These are phyloP conservation scores for Lentinula sp. DNA, from an alignment of 768 basidiomycete genomes.

Conservation along the genomic window DNA sequence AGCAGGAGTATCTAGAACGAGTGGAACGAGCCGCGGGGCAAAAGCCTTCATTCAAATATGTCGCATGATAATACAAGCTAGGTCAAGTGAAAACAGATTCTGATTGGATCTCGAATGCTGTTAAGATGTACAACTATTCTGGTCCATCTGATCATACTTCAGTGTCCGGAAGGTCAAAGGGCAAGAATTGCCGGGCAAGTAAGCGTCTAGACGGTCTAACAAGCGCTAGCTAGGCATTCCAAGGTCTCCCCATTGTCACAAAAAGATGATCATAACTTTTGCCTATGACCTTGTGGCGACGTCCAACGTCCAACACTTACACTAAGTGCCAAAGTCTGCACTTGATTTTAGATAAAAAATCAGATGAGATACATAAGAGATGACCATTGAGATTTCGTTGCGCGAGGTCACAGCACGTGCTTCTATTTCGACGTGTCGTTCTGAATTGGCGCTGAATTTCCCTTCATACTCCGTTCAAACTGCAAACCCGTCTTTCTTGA, in stretches of 20 bases:
- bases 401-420: constrained; percentile 1
- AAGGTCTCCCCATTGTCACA: too few relatives aligned
- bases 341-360: not conserved
- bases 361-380: not conserved
- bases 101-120: not conserved
- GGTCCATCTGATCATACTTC: not conserved
- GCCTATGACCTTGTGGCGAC: too few relatives aligned
- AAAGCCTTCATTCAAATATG: constrained; percentile 68
- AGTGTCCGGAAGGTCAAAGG: too few relatives aligned
- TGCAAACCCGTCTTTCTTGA: not conserved
- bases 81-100: not conserved
- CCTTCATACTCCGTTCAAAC: not conserved
- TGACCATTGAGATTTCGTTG: not conserved
- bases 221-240: too few relatives aligned
- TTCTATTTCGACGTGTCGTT: not conserved
- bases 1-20: constrained; percentile 80
- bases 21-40: constrained; percentile 72
- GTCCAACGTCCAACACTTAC: too few relatives aligned
- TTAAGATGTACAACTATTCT: not conserved
- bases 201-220: too few relatives aligned
- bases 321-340: too few relatives aligned
- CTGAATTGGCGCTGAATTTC: not conserved
- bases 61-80: constrained; percentile 43
- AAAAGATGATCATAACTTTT: too few relatives aligned
- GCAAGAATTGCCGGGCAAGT: too few relatives aligned